Conservation (phyloP, 352 stramenopile species). For the Phytopythium mirpurense region DNA sequence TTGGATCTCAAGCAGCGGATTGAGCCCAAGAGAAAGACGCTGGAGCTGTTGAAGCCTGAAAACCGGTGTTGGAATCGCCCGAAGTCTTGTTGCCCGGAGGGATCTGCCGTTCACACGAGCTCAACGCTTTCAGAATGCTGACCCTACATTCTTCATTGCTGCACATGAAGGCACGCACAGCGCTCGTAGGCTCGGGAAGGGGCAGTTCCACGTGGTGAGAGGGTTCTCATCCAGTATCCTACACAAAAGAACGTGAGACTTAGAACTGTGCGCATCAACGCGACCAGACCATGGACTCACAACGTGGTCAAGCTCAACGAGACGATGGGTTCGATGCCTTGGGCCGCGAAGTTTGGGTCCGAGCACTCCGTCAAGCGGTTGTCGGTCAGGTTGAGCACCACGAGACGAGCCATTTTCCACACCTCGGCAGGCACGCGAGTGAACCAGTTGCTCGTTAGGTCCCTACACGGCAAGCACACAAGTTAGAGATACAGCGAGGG, state of each 20-base stretch:
- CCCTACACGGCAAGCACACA: too few species aligned
- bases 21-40: conserved; percentile 15
- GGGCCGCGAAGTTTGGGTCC: conserved; percentile 1
- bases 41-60: conserved; percentile 12
- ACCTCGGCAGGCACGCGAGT: conserved; percentile 10
- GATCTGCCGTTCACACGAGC: neutral
- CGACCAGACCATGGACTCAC: conserved; percentile 2
- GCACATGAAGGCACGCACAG: conserved; percentile 6
- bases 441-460: conserved; percentile 27
- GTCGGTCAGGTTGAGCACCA: conserved; percentile 18
- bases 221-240: conserved; percentile 22
- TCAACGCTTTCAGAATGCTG: neutral
- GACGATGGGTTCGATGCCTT: neutral
- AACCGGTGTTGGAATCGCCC: conserved; percentile 12
- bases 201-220: conserved; percentile 11
- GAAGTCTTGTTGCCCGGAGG: conserved; percentile 4
- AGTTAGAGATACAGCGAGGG: too few species aligned
- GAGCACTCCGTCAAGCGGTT: conserved; percentile 22
- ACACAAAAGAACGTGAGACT: neutral
- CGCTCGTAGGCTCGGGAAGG: conserved; percentile 13
- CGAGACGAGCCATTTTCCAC: conserved; percentile 26
- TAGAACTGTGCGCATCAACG: neutral
- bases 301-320: conserved; percentile 12
- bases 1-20: conserved; percentile 14
- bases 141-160: neutral